phyloP scores from a whole-genome alignment of 75 land plant species.

The Cupressus sempervirens region DNA sequence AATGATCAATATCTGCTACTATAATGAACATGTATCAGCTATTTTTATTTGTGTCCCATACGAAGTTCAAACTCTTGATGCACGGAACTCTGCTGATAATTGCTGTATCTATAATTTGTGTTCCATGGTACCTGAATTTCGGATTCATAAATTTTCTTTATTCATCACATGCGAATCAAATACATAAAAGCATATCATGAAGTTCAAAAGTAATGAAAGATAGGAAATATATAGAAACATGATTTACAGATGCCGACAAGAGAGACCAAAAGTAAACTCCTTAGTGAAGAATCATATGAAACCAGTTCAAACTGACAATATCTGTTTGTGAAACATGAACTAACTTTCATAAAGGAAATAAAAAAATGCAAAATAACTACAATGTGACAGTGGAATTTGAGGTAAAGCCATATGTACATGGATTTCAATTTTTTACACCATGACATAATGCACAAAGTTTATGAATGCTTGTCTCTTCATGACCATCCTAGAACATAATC shows the following conservation, averaged over 20 bases:
- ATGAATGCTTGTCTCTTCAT: conserved; percentile 15
- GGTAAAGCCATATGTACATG: background rate
- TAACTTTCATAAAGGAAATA: background rate
- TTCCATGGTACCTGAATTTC: background rate
- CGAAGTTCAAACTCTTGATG: background rate
- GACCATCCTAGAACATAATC: conserved; percentile 89
- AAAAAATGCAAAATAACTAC: background rate
- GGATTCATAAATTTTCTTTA: background rate
- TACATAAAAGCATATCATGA: background rate
- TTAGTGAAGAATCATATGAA: background rate
- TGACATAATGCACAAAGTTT: background rate
- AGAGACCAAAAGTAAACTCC: background rate
- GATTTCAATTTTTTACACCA: background rate
- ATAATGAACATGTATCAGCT: background rate
- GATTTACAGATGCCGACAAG: background rate
- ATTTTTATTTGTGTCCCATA: background rate
- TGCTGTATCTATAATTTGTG: background rate
- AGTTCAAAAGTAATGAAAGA: background rate
- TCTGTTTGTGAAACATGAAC: background rate
- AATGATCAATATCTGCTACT: background rate
- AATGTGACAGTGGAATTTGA: background rate
- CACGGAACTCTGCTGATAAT: background rate
- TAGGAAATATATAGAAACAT: background rate
- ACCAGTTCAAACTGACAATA: background rate
- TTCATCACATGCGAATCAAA: background rate